Evolutionary conservation across 208 protist genomes (phyloP), one percentile per base, ranked within the genome.

Genomic region (Eutreptiella sp.): DNA sequence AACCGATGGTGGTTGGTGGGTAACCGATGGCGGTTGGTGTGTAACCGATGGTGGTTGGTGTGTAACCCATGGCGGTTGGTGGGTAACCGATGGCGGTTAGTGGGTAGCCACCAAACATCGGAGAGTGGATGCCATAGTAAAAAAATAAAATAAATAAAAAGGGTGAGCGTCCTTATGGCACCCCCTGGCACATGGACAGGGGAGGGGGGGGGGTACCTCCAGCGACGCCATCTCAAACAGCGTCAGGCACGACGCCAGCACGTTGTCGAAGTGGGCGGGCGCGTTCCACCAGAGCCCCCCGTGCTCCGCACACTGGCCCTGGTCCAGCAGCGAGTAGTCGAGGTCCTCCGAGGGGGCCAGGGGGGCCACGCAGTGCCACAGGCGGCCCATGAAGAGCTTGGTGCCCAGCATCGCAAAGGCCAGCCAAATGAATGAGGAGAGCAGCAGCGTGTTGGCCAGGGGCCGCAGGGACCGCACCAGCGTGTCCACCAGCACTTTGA

Each of bases 321-420:
- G 11, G 28, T 33, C 33, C 9, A 42, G 31, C 4, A 72, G 9
- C 53, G 50, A 39, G 19, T 62, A 63, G n/a, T 16, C 42, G 9
- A 19, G 53, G n/a, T 62, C 27, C 11, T 54, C 53, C 46, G 53
- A 19, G 50, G n/a, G 46, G 53, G 60, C 27, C 16, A 19, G 14
- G 21, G 5, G 23, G 29, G 24, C 16, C 4, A 7, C 53, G 32
- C 63, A 68, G 4, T 9, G 27, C 23, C 34, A 29, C 11, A 72
- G 55, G 4, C 11, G 19, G 9, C 66, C 66, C 7, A 4, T 34
- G 35, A 72, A 73, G 38, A 72, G 19, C 52, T 72, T 34, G 19
- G 71, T 52, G 14, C 66, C 66, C 7, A 73, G 4, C n/a, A 72
- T 64, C 9, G 53, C 66, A 28, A 65, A 72, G 28, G 65, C 35